A percentile compares a stretch with the other conserved stretches of the same genome.
Conservation (phyloP, 176 grass and related monocot genomes). For the Thinopyrum elongatum region DNA sequence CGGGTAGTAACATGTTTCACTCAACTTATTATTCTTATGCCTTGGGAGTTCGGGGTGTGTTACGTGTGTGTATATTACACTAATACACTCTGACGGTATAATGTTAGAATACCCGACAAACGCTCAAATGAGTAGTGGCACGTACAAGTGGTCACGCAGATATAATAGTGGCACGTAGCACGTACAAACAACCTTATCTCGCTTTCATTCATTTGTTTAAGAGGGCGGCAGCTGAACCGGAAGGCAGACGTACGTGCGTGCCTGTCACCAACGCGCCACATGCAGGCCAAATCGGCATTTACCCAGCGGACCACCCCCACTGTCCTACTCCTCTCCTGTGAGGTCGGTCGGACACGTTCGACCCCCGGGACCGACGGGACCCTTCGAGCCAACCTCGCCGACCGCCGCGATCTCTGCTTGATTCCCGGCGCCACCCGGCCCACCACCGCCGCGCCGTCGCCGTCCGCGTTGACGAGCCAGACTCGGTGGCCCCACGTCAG, state of each 20-base stretch:
- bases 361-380: neutral
- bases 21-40: too few species aligned
- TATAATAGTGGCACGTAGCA: neutral
- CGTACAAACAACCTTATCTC: neutral
- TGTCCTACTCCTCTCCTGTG: neutral
- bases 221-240: neutral
- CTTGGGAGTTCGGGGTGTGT: too few species aligned
- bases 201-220: neutral
- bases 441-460: neutral
- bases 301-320: neutral
- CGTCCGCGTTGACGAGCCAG: neutral
- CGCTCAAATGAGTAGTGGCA: neutral
- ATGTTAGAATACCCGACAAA: neutral
- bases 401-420: neutral
- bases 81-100: neutral
- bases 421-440: neutral
- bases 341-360: neutral
- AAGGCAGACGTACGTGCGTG: neutral
- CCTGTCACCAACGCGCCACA: slow-evolving; percentile 29
- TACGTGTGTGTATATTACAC: too few species aligned
- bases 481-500: too few species aligned
- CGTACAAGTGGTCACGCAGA: neutral
- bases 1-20: neutral
- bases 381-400: neutral
- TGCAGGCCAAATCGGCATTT: slow-evolving; percentile 16